Evolutionary conservation across 1,284 basidiomycete genomes (phyloP), one percentile per base, ranked within the genome.

Genomic region (Tylopilus sp.): DNA sequence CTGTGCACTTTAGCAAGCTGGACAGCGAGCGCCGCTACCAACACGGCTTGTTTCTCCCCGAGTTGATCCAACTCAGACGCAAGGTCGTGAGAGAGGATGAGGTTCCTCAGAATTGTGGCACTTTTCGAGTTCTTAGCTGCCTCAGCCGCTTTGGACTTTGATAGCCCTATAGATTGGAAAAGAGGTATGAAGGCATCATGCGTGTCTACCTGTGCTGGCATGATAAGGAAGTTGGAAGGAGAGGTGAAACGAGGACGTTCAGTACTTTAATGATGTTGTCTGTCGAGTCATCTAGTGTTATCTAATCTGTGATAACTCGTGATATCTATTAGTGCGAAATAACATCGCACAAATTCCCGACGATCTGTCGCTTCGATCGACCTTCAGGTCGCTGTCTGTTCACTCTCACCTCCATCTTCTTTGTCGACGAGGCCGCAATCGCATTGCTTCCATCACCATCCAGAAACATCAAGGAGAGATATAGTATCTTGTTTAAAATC

Each of bases 141-240:
- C 67, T 98, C 94, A 22, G 82, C 79, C 0, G 94, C 91, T 68
- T 93, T 92, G 53, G 88, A 78, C 52, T 85, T 80, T 43, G 85
- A 80, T 46, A 97, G 77, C 25, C 92, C 92, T 55, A 95, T 87
- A 36, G 84, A 83, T 68, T 86, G 82, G 77, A 96, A 94, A 39
- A 91, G 78, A 32, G 78, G 66, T 47, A 90, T 77, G 28, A 22
- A 56, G 15, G 37, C 24, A 29, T 65, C 57, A 13, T 48, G 25
- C 22, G 50, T 17, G 29, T 57, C 54, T 36, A 15, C 43, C 31
- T 56, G 57, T n/a, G 48, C 31, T 2, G 49, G 3, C 64, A 68
- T 65, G 36, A 32, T 26, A 4, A 43, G 2, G 31, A 19, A 24
- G 22, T 32, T 7, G 8, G 6, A 8, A 33, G 40, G 36, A 55